These are phyloP conservation scores for Beauveria caledonica DNA, from an alignment of 2,329 filamentous ascomycete genomes.

Conservation along the genomic window DNA sequence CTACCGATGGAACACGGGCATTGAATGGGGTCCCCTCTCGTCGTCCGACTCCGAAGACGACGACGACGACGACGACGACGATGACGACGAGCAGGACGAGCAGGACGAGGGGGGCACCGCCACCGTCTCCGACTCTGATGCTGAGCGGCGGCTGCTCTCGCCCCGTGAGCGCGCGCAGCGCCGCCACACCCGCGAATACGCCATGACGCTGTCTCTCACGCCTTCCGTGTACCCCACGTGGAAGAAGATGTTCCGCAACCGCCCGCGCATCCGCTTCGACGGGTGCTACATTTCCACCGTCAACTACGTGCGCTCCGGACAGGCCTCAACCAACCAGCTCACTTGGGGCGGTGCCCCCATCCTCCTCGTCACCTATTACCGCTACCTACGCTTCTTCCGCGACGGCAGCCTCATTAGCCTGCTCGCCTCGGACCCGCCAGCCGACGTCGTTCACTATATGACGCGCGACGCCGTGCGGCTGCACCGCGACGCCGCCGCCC, in stretches of 20 bases:
- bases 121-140: slow-evolving; percentile 18
- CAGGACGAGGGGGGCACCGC: slow-evolving; percentile 20
- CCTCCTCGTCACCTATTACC: slow-evolving; percentile 96
- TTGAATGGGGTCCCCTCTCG: slow-evolving; percentile 44
- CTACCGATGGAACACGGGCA: slow-evolving; percentile 62
- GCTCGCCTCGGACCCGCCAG: slow-evolving; percentile 70
- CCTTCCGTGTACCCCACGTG: slow-evolving; percentile 43
- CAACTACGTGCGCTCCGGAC: slow-evolving; percentile 84
- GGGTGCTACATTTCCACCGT: slow-evolving; percentile 95
- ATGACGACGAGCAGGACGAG: slow-evolving; percentile 15
- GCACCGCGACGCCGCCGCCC: slow-evolving; percentile 29
- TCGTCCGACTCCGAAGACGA: slow-evolving; percentile 15
- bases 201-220: slow-evolving; percentile 34
- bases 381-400: slow-evolving; percentile 90
- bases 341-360: slow-evolving; percentile 71
- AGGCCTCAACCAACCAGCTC: slow-evolving; percentile 58
- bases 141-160: background rate
- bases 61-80: slow-evolving; percentile 15
- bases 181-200: slow-evolving; percentile 24
- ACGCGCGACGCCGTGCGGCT: slow-evolving; percentile 58
- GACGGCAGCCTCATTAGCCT: slow-evolving; percentile 79
- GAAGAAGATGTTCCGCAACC: slow-evolving; percentile 66
- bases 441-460: slow-evolving; percentile 80
- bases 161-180: slow-evolving; percentile 28
- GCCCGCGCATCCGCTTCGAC: slow-evolving; percentile 86